Base-by-base conservation (phyloP, 2,329 filamentous ascomycete genomes). In the Hortaea werneckii region DNA sequence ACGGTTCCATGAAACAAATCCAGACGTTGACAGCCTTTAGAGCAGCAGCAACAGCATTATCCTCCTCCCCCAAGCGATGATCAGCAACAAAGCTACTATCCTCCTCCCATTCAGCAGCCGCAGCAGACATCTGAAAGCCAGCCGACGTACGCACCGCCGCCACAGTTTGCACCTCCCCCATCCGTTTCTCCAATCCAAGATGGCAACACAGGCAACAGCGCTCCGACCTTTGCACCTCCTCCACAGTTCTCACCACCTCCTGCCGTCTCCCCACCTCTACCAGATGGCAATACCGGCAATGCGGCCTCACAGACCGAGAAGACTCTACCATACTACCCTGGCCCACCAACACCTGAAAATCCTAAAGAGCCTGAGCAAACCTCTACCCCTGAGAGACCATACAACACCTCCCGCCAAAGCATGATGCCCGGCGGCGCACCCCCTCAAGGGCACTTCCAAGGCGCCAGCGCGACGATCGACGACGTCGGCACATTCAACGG, bases 401-500 rank as follows among this genome's bases (percentile, higher is more conserved):
- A 61, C 49, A 58, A 62, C 54, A 62, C 54, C 44, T 64, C 50
- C 48, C 43, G 53, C 12, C 51, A 54, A 28, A 55, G 52, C 8
- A 54, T 49, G 39, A 60, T 65, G 53, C 58, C 61, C 5, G 50
- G 62, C 47, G 65, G 66, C n/a, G 65, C 67, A 30, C 68, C 74
- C 2, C 49, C 69, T 3, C 62, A 65, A 32, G 69, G 68, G 3
- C 76, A 83, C 47, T 88, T 90, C 52, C 64, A 73, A 5, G 85
- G 85, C 29, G 79, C 77, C 0, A 67, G 67, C 29, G 70, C 82
- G 1, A 72, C 79, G 29, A 29, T 58, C 8, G 92, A 96, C 64
- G 89, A 95, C 56, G 79, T 94, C 1, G 92, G 92, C n/a, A 92
- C 85, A 0, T 98, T 96, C 72, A 96, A 96, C 62, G 92, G 92